Percentiles rank a stretch among this genome's conserved stretches.
These are phyloP conservation scores for Leccinum solheimii DNA, from an alignment of 1,284 basidiomycete species.

Conservation along the genomic window DNA sequence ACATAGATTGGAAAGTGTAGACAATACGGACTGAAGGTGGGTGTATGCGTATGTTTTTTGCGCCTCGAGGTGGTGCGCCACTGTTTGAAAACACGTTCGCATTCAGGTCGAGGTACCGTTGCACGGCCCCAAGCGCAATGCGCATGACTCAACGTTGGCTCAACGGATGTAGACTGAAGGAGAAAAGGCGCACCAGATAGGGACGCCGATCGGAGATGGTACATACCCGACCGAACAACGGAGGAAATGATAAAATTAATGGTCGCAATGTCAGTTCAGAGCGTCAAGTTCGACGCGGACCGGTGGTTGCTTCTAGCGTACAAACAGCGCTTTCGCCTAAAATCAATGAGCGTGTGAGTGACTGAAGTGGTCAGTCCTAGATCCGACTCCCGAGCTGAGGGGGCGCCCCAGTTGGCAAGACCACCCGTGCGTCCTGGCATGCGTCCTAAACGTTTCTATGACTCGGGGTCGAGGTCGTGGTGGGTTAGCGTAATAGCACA, in stretches of 20 bases:
- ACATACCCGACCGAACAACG: not conserved
- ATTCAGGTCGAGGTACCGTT: not conserved
- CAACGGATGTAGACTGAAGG: not conserved
- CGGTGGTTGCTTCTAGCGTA: not conserved
- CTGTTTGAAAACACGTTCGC: not conserved
- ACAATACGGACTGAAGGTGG: not conserved
- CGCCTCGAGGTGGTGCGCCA: not conserved
- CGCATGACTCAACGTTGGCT: not conserved
- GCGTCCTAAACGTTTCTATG: not conserved
- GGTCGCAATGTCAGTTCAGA: not conserved
- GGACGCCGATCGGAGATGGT: not conserved
- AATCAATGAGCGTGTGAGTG: not conserved
- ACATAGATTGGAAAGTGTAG: too few species aligned
- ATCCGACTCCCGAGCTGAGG: not conserved
- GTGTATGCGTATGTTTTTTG: not conserved
- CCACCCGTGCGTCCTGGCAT: not conserved
- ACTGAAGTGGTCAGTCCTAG: too few species aligned
- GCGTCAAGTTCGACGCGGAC: not conserved
- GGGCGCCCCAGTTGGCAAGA: not conserved
- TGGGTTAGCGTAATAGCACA: not conserved
- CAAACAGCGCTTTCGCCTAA: not conserved
- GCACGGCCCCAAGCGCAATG: not conserved
- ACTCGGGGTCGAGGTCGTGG: not conserved
- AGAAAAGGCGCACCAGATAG: not conserved
- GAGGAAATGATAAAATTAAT: not conserved